Evolutionary conservation across 1,139 yeast genomes (phyloP), one percentile per base, ranked within the genome.

Genomic region (Lodderomyces theae): DNA sequence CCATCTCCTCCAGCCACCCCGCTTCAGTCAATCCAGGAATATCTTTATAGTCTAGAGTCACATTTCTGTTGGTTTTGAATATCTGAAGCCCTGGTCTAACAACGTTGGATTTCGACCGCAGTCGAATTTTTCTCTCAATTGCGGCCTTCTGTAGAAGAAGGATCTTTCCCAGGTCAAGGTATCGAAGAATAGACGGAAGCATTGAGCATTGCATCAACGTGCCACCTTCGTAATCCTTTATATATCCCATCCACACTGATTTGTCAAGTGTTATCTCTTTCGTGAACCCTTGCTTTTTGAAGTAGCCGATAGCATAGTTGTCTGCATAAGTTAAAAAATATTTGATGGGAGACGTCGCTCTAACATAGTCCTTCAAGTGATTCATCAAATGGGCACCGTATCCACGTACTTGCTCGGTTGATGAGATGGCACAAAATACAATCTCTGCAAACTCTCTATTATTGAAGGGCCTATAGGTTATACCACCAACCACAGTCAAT

Each of bases 1-100:
- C 99, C 96, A 92, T 90, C 60, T 90, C 98, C 33, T 92, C 95
- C 41, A 95, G 87, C 98, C 98, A 92, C 0, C 98, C 98, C 2
- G 95, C 87, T 58, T 90, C 97, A 48, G 78, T 73, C 37, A 90
- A 68, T 0, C 97, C 97, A 0, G 97, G 97, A 10, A 90, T 86
- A 17, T 77, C 77, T 67, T 80, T 73, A 5, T 96, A 94, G 30
- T 71, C 66, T 17, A 64, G 42, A 7, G 47, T 42, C n/a, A 66
- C 69, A 44, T 67, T 72, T 47, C 65, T 66, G 32, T 69, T 61
- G 43, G 78, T 80, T 53, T 76, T 75, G 64, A 92, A 92, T 18
- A 78, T 77, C 47, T 80, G 80, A 28, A 94, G 62, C 0, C 99
- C 98, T 1, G 94, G 82, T 44, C 92, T 74, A 2, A 89, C 82